Base-by-base conservation (phyloP, 768 basidiomycete genomes). In the Mycena metata region DNA sequence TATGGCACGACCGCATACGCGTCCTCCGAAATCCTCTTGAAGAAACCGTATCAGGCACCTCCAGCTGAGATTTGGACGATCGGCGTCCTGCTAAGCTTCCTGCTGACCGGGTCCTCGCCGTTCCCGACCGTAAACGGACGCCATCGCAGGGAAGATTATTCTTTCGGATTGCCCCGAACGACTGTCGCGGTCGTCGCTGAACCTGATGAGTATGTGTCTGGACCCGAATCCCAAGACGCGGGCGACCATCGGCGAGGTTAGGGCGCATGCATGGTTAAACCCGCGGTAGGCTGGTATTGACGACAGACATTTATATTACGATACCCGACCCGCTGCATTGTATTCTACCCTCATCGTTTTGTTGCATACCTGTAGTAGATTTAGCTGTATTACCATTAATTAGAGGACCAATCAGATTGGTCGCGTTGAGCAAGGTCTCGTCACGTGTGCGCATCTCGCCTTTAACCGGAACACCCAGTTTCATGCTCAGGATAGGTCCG, bases 1-100 rank as follows among this genome's bases (percentile, higher is more conserved):
- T 98, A 93, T 77, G 97, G 97, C 26, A 96, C 95, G 61, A 93
- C 96, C 9, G 96, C 96, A 49, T 99, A 98, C 76, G 97, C 97
- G 5, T 92, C 97, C 19, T 92, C 97, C 5, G 97, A 99, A 78
- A 94, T 98, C 70, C 89, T 99, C 50, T 88, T 88, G 35, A 95
- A 96, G 78, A 89, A 90, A 76, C 87, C 89, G 13, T 98, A 99
- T 77, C 94, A 93, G 67, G 96, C 97, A 0, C 90, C 96, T 0
- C 96, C 96, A 43, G 96, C 95, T 26, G 97, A 99, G 78, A 89
- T 99, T 49, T 99, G 97, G 97, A 95, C 93, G 10, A 88, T 98
- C 24, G 97, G 97, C 19, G 94, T 99, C 39, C 88, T 99, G 62
- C 90, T 99, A 73, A 97, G 95, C 51, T 98, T 96, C 77, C 86